Percentiles rank a stretch among this genome's conserved stretches.
Evolutionary conservation across 345 rosid genomes (phyloP).

Genomic region (Aegle marmelos): DNA sequence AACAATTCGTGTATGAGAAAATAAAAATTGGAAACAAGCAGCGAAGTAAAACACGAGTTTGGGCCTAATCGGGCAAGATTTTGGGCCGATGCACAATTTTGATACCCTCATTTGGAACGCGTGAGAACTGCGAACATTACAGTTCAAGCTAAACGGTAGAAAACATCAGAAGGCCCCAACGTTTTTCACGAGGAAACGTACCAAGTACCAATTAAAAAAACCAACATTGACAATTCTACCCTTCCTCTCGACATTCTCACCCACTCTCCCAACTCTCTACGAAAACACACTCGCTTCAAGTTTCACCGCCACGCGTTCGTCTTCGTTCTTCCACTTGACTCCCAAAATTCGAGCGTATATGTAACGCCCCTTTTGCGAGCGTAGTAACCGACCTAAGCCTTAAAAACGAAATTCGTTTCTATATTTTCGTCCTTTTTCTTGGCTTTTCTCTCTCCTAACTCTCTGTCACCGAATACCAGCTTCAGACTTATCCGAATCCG

Average conservation of each 20-base stretch:
- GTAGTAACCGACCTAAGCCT: not conserved
- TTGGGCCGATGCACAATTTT: too few species aligned
- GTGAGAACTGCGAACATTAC: too few species aligned
- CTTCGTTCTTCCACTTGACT: not conserved
- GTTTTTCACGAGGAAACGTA: not conserved
- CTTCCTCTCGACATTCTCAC: not conserved
- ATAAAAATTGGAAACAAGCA: too few species aligned
- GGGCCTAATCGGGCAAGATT: too few species aligned
- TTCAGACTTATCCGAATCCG: conserved; percentile 24
- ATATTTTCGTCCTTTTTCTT: not conserved
- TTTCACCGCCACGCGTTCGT: not conserved
- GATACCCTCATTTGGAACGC: too few species aligned
- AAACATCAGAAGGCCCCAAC: not conserved
- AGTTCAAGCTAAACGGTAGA: too few species aligned
- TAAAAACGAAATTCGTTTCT: not conserved
- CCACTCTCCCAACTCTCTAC: not conserved
- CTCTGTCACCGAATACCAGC: not conserved
- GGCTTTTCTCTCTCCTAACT: too few species aligned
- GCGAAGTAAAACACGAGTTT: too few species aligned
- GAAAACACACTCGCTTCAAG: not conserved
- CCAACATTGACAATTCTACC: not conserved
- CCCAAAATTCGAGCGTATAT: not conserved
- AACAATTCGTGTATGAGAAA: too few species aligned
- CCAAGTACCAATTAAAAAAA: not conserved
- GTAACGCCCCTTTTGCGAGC: not conserved